Conservation (phyloP, 2,329 filamentous ascomycete species). For the Aureobasidium leucospermi region DNA sequence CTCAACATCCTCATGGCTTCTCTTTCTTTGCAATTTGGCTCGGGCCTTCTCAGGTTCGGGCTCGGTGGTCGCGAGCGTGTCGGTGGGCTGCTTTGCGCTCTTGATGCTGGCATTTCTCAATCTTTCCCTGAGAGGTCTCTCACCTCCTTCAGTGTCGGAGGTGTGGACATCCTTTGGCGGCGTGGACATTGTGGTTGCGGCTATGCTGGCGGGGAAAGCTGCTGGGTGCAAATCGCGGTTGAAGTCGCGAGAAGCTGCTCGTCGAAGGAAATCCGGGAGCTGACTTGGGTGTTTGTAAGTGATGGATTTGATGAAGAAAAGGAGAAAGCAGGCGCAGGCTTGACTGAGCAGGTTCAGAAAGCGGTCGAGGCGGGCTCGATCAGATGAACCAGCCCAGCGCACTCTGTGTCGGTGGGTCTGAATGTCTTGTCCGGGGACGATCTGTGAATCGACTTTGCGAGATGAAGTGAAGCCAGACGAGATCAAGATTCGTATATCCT, state of each 20-base stretch:
- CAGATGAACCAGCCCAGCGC: constrained; percentile 7
- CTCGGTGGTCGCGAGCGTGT: neutral
- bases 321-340: neutral
- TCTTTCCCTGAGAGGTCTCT: constrained; percentile 53
- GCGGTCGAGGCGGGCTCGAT: constrained; percentile 4
- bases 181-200: constrained; percentile 20
- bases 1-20: constrained; percentile 36
- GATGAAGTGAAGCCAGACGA: neutral
- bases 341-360: neutral
- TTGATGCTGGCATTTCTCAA: constrained; percentile 54
- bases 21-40: constrained; percentile 36
- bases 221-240: neutral
- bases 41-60: constrained; percentile 16
- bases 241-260: neutral
- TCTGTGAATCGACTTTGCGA: neutral
- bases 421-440: neutral
- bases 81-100: constrained; percentile 17
- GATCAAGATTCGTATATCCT: neutral
- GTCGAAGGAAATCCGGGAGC: neutral
- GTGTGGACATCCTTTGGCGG: constrained; percentile 18
- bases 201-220: neutral
- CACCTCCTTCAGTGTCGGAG: constrained; percentile 41
- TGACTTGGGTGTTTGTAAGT: neutral
- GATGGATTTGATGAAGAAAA: neutral
- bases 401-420: neutral